Evolutionary conservation across 176 grass and related monocot genomes (phyloP).

Genomic region (Avena eriantha): DNA sequence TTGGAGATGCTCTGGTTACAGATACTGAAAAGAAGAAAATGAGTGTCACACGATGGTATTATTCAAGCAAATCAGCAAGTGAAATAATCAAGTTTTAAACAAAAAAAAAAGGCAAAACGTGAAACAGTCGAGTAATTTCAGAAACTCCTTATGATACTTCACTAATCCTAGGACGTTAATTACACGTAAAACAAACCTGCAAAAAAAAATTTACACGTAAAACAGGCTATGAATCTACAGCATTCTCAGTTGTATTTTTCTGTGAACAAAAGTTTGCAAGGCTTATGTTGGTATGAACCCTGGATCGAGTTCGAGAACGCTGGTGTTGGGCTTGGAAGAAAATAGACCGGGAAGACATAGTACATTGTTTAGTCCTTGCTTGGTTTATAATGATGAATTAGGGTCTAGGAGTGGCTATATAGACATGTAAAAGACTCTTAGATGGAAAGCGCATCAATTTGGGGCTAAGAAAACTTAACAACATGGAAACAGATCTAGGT

Average conservation of each 20-base stretch:
- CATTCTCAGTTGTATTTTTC: neutral
- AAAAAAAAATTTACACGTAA: too few relatives aligned
- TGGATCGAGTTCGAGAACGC: neutral
- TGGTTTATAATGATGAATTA: neutral
- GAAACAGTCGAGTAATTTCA: too few relatives aligned
- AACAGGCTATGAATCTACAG: neutral
- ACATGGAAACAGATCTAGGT: neutral
- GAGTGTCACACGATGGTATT: neutral
- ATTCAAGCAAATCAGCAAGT: neutral
- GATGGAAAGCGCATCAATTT: neutral
- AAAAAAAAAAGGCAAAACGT: too few relatives aligned
- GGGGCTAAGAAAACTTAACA: neutral
- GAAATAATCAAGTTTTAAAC: neutral
- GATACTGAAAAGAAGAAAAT: neutral
- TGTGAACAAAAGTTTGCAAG: neutral
- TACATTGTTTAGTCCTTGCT: neutral
- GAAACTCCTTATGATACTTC: too few relatives aligned
- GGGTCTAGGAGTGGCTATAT: neutral
- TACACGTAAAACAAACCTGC: neutral
- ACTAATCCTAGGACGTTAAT: too few relatives aligned
- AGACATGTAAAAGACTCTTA: neutral
- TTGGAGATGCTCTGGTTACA: neutral
- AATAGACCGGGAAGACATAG: neutral
- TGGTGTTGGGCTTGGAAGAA: neutral
- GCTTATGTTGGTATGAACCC: neutral